Evolutionary conservation across 345 rosid genomes (phyloP).

Genomic region (Citrus sinensis): DNA sequence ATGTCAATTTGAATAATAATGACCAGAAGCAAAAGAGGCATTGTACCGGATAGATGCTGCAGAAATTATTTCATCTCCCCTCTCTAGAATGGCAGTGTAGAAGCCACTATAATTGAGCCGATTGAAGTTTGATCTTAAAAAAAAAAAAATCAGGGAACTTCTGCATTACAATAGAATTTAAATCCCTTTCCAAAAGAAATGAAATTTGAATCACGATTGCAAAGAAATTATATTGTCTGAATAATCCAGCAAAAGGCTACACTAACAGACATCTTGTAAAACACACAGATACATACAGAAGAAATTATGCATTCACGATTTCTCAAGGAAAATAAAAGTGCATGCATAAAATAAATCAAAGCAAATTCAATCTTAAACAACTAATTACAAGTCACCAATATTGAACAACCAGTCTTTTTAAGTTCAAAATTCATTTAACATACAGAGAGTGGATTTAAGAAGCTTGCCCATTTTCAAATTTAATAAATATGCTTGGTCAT

Average conservation of each 20-base stretch:
- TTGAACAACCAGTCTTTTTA: neutral
- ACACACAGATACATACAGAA: neutral
- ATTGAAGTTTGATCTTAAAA: constrained; percentile 71
- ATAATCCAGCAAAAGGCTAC: neutral
- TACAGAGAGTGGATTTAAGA: neutral
- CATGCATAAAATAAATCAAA: too few species aligned
- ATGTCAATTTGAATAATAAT: neutral
- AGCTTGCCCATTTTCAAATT: neutral
- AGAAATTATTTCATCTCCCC: constrained; percentile 85
- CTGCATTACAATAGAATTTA: neutral
- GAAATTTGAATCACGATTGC: neutral
- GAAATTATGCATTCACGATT: neutral
- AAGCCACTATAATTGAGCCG: constrained; percentile 75
- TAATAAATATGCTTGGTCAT: neutral
- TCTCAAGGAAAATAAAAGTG: neutral
- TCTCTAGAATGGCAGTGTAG: constrained; percentile 75
- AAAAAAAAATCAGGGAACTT: neutral
- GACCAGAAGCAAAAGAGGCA: constrained; percentile 5
- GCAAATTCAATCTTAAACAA: too few species aligned
- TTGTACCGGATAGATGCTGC: constrained; percentile 81
- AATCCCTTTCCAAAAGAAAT: neutral
- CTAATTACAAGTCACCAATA: too few species aligned
- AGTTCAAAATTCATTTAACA: neutral
- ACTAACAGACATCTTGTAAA: neutral
- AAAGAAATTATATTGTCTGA: neutral